These are phyloP conservation scores for Inga leiocalycina DNA, from an alignment of 306 rosid genomes.

Conservation along the genomic window DNA sequence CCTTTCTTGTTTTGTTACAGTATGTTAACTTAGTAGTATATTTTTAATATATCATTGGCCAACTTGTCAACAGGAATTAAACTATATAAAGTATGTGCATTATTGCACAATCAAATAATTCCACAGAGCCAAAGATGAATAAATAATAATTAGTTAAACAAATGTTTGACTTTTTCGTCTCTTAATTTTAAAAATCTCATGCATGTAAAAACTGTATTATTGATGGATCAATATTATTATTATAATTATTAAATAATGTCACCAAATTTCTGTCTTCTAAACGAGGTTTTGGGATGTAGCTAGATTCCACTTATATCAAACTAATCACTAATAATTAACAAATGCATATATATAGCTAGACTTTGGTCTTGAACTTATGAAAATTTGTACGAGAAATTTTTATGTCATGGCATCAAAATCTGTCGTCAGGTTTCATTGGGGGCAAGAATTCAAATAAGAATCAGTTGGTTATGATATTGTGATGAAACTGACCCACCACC, in stretches of 20 bases:
- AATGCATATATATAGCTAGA: neutral
- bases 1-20: conserved; percentile 43
- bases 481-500: conserved; percentile 33
- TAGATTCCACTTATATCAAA: neutral
- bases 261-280: neutral
- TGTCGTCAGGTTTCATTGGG: conserved; percentile 28
- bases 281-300: neutral
- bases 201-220: conserved; percentile 28
- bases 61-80: conserved; percentile 20
- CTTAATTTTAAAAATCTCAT: neutral
- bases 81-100: neutral
- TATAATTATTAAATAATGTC: too few species aligned
- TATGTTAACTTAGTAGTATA: conserved; percentile 1
- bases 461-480: conserved; percentile 53
- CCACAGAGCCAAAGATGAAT: neutral
- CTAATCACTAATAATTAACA: neutral
- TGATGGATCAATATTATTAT: conserved; percentile 11
- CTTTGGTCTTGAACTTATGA: neutral
- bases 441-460: conserved; percentile 34
- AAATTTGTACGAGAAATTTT: neutral
- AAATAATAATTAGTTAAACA: conserved; percentile 6
- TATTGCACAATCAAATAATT: neutral
- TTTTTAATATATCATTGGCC: conserved; percentile 7
- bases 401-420: conserved; percentile 13
- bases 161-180: conserved; percentile 47